Evolutionary conservation across 306 rosid species (phyloP).

Genomic region (Luffa acutangula): DNA sequence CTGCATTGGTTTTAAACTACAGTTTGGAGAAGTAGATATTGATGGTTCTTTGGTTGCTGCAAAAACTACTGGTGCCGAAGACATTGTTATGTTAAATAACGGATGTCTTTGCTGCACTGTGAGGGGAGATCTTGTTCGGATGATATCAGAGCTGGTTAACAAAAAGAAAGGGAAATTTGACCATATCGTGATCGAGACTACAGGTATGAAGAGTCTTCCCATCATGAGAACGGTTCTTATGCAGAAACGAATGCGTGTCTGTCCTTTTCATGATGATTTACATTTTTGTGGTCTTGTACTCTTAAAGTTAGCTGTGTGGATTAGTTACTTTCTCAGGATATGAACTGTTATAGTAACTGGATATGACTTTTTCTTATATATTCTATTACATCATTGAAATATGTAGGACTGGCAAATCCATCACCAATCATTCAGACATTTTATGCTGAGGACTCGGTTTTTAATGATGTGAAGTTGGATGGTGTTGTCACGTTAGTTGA

Average conservation of each 20-base stretch:
- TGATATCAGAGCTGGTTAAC: constrained; percentile 69
- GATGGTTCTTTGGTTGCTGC: constrained; percentile 93
- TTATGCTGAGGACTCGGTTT: constrained; percentile 75
- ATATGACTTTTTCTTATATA: neutral
- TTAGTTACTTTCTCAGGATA: neutral
- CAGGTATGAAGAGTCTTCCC: constrained; percentile 26
- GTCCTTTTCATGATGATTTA: neutral
- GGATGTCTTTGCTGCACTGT: constrained; percentile 99
- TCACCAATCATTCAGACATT: constrained; percentile 94
- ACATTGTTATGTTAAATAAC: constrained; percentile 84
- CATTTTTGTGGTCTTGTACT: neutral
- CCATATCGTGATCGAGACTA: constrained; percentile 90
- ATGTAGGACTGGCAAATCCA: constrained; percentile 88
- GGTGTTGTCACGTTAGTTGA: constrained; percentile 98
- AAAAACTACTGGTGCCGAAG: constrained; percentile 80
- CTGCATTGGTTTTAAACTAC: constrained; percentile 5
- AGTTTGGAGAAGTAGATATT: constrained; percentile 91
- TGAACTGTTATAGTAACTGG: neutral
- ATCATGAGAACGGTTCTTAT: neutral
- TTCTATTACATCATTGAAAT: neutral
- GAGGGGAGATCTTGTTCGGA: constrained; percentile 90
- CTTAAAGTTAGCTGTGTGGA: neutral
- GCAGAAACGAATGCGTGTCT: neutral
- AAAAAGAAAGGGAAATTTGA: constrained; percentile 82
- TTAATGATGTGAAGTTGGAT: constrained; percentile 82